phyloP scores from a whole-genome alignment of 2,329 filamentous ascomycete genomes.

The Elsinoe australis region DNA sequence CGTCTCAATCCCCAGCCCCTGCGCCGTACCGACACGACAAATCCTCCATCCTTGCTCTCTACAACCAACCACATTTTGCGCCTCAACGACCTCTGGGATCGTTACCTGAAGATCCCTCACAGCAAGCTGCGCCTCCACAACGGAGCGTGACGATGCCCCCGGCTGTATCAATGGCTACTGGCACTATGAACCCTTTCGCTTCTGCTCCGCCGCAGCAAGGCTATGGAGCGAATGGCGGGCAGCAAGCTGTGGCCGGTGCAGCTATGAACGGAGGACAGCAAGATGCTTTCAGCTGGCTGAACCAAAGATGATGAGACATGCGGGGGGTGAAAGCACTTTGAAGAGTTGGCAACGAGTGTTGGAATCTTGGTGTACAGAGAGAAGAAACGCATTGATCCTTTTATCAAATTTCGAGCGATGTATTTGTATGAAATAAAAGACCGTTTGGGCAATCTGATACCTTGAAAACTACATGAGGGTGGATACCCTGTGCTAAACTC shows the following conservation, averaged over 20 bases:
- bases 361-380: neutral
- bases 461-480: neutral
- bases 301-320: slow-evolving; percentile 1
- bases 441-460: neutral
- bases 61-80: slow-evolving; percentile 53
- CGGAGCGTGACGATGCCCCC: slow-evolving; percentile 34
- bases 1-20: slow-evolving; percentile 30
- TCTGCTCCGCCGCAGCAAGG: neutral
- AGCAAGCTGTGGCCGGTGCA: slow-evolving; percentile 6
- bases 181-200: slow-evolving; percentile 28
- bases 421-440: neutral
- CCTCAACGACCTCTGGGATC: slow-evolving; percentile 35
- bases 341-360: too few relatives aligned
- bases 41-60: slow-evolving; percentile 67
- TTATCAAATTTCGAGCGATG: neutral
- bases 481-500: neutral
- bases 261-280: slow-evolving; percentile 4
- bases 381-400: neutral
- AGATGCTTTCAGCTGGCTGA: slow-evolving; percentile 9
- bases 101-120: slow-evolving; percentile 30
- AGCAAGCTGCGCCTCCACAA: slow-evolving; percentile 26
- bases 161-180: slow-evolving; percentile 20
- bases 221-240: neutral
- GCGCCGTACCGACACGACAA: slow-evolving; percentile 54
- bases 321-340: too few relatives aligned